Conservation (phyloP, 2,329 filamentous ascomycete genomes). For the Neofusicoccum laricinum region DNA sequence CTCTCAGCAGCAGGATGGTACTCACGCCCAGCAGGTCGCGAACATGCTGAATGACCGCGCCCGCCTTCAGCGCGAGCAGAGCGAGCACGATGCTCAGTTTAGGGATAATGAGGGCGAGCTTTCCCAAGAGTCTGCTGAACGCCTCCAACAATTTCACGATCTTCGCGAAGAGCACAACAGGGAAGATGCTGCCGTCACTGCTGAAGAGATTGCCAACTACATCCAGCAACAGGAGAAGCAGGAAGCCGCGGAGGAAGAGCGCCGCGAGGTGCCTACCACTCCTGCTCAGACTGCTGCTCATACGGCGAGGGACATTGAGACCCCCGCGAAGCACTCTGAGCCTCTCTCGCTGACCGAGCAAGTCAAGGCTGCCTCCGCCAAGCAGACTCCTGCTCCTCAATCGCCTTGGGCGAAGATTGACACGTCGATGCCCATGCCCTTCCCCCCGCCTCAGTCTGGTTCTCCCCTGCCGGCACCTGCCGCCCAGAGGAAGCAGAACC, state of each 20-base stretch:
- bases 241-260: conserved; percentile 22
- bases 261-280: conserved; percentile 17
- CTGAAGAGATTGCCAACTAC: conserved; percentile 16
- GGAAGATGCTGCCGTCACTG: conserved; percentile 3
- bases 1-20: conserved; percentile 46
- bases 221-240: conserved; percentile 23
- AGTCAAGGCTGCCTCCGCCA: conserved; percentile 67
- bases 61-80: conserved; percentile 60
- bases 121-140: conserved; percentile 55
- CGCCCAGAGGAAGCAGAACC: conserved; percentile 80
- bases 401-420: conserved; percentile 61
- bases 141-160: conserved; percentile 80
- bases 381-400: conserved; percentile 54
- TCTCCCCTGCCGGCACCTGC: conserved; percentile 86
- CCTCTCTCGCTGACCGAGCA: conserved; percentile 75
- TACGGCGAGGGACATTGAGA: conserved; percentile 6
- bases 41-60: conserved; percentile 61
- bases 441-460: conserved; percentile 69
- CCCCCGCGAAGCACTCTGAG: conserved; percentile 38
- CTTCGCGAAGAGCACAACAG: conserved; percentile 50
- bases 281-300: not conserved
- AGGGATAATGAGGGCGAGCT: conserved; percentile 45
- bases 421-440: conserved; percentile 71
- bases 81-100: conserved; percentile 50
- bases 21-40: conserved; percentile 56